Conservation (phyloP, 148 eudicot species). For the Camellia lanceoleosa region DNA sequence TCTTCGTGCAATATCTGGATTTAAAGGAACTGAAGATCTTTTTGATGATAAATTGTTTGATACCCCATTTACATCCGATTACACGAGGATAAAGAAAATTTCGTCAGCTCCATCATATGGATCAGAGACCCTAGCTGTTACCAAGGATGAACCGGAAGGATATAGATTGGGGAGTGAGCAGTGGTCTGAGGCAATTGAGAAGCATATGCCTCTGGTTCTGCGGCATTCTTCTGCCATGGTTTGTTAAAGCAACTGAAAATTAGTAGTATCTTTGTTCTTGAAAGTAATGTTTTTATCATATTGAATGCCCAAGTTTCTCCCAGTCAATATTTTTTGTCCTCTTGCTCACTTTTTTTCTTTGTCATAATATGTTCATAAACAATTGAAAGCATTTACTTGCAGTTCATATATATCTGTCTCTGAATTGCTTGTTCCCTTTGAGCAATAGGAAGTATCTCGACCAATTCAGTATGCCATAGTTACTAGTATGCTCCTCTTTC, state of each 20-base stretch:
- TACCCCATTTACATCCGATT: conserved; percentile 78
- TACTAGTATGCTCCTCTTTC: not conserved
- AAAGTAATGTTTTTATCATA: not conserved
- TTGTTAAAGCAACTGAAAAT: conserved; percentile 22
- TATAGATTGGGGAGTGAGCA: conserved; percentile 43
- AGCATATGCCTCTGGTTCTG: conserved; percentile 58
- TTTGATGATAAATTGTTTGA: conserved; percentile 61
- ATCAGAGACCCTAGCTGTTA: conserved; percentile 31
- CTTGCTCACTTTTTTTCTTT: not conserved
- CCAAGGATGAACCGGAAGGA: conserved; percentile 30
- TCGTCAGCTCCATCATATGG: conserved; percentile 91
- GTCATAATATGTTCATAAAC: not conserved
- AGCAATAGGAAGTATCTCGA: not conserved
- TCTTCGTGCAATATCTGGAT: conserved; percentile 97
- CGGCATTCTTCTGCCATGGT: conserved; percentile 75
- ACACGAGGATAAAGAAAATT: conserved; percentile 67
- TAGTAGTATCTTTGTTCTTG: conserved; percentile 5
- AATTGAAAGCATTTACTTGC: not conserved
- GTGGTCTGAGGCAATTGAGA: conserved; percentile 74
- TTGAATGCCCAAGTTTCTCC: conserved; percentile 3
- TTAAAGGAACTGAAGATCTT: conserved; percentile 94
- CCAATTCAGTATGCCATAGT: not conserved
- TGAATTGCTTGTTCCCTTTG: not conserved
- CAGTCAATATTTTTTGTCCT: not conserved
- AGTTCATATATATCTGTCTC: not conserved